phyloP scores from a whole-genome alignment of 2,329 filamentous ascomycete genomes.

The Cercospora canescens region DNA sequence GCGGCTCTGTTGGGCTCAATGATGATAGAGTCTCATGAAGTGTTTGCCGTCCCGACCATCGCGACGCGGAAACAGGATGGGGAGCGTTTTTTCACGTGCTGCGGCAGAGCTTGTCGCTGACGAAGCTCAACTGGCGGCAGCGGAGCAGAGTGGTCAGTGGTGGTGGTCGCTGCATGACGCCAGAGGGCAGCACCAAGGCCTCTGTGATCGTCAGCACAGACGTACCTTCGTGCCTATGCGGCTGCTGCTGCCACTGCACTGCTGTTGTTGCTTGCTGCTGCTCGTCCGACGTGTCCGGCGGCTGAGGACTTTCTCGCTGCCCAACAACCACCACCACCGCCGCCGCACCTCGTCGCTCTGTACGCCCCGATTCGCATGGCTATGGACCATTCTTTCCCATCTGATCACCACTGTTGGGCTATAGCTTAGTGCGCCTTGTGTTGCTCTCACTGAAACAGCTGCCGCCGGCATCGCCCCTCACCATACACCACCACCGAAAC shows the following conservation, averaged over 20 bases:
- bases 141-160: no score
- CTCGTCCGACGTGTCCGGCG: background rate
- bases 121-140: background rate
- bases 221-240: background rate
- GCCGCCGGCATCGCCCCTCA: slow-evolving; percentile 9
- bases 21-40: background rate
- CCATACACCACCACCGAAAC: slow-evolving; percentile 1
- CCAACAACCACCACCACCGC: background rate
- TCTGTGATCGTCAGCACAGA: background rate
- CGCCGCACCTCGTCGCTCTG: background rate
- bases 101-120: background rate
- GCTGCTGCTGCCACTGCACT: no score
- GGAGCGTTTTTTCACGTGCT: background rate
- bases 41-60: background rate
- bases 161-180: background rate
- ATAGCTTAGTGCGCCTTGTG: background rate
- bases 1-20: background rate
- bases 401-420: background rate
- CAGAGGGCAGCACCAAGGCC: background rate
- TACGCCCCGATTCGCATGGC: background rate
- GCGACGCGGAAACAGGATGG: background rate
- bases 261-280: background rate
- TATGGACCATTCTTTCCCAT: background rate
- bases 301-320: background rate
- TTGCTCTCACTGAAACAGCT: slow-evolving; percentile 7